These are phyloP conservation scores for Solanum neorickii DNA, from an alignment of 257 asterid species.

Conservation along the genomic window DNA sequence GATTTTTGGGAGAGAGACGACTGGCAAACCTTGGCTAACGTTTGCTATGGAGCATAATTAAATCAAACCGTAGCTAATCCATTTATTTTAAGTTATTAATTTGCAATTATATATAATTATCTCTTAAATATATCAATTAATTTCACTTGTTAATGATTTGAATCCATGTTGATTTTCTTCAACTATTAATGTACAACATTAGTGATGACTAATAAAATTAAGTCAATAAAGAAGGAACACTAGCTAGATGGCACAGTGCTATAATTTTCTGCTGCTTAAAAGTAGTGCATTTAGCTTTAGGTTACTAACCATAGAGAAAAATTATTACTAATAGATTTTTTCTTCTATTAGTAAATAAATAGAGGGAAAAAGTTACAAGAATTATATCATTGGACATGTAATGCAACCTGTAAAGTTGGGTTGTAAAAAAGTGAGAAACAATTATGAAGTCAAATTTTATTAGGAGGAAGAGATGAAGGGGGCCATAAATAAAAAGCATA, in stretches of 20 bases:
- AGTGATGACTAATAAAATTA: neutral
- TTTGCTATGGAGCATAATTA: no score
- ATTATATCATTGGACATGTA: slow-evolving; percentile 6
- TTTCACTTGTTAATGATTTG: no score
- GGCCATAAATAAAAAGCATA: neutral
- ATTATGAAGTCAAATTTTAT: neutral
- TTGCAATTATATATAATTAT: no score
- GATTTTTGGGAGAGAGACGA: no score
- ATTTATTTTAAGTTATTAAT: no score
- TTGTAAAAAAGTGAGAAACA: neutral
- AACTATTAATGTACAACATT: neutral
- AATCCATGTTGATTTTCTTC: neutral
- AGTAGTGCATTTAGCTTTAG: neutral
- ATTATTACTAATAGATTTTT: neutral
- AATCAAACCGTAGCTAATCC: no score
- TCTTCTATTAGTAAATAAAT: neutral
- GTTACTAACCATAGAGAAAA: neutral
- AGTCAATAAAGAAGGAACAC: neutral
- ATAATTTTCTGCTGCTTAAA: neutral
- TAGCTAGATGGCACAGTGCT: neutral
- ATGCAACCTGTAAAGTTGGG: slow-evolving; percentile 13
- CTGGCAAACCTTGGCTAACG: no score
- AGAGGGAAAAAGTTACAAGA: neutral
- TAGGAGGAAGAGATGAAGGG: neutral
- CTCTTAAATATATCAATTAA: no score